Evolutionary conservation across 2,329 filamentous ascomycete genomes (phyloP).

Genomic region (Xylariales sp.): DNA sequence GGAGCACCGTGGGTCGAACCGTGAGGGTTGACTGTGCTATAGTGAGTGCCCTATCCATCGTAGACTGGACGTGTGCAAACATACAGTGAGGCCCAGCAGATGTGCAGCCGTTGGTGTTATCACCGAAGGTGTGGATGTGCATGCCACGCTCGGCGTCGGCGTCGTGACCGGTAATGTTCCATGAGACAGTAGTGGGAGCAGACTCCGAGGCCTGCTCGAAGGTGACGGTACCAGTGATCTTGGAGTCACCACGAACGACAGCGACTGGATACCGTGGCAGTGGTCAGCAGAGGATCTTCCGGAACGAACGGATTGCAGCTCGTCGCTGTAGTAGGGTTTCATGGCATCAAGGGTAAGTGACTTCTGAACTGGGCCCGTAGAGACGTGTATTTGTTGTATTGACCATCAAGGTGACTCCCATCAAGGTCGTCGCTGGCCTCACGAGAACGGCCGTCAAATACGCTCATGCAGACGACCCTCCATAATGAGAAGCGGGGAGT

Average conservation of each 20-base stretch:
- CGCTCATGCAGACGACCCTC: constrained; percentile 36
- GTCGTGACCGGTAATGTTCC: constrained; percentile 89
- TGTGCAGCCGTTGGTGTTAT: constrained; percentile 99
- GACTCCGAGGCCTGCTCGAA: constrained; percentile 90
- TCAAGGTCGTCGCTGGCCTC: constrained; percentile 37
- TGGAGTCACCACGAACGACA: constrained; percentile 96
- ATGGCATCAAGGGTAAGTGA: constrained; percentile 4
- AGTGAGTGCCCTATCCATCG: constrained; percentile 7
- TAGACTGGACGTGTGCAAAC: constrained; percentile 28
- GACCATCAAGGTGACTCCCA: constrained; percentile 31
- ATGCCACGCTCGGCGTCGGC: constrained; percentile 94
- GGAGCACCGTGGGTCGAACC: constrained; percentile 58
- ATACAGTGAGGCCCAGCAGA: constrained; percentile 95
- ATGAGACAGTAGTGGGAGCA: constrained; percentile 79
- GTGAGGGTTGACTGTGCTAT: constrained; percentile 13
- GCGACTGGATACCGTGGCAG: constrained; percentile 58
- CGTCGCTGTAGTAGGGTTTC: constrained; percentile 3
- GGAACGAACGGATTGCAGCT: constrained; percentile 3
- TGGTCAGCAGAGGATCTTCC: constrained; percentile 20
- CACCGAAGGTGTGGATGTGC: constrained; percentile 98
- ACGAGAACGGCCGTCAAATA: constrained; percentile 55
- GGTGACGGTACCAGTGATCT: constrained; percentile 86
- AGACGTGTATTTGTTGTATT: constrained; percentile 12
- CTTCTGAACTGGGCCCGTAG: constrained; percentile 6
- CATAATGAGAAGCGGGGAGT: constrained; percentile 16